phyloP scores from a whole-genome alignment of 306 rosid species.

The Adenanthera pavonina region DNA sequence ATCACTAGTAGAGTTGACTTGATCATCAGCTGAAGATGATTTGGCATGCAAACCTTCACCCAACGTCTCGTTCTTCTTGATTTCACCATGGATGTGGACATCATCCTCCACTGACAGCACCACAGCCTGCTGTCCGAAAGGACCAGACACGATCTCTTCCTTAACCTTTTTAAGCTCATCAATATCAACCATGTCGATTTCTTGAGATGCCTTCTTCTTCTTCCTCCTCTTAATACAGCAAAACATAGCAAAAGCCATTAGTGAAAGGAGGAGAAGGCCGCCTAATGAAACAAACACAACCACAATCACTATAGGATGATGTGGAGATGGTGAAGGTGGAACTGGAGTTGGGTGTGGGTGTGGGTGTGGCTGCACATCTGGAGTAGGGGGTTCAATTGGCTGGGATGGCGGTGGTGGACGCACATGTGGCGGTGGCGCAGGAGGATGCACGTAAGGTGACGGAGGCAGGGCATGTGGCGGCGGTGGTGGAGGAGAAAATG shows the following conservation, averaged over 20 bases:
- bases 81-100: slow-evolving; percentile 57
- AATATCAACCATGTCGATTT: slow-evolving; percentile 55
- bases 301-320: slow-evolving; percentile 60
- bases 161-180: slow-evolving; percentile 65
- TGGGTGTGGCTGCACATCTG: slow-evolving; percentile 44
- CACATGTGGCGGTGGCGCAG: slow-evolving; percentile 26
- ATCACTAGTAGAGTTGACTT: slow-evolving; percentile 35
- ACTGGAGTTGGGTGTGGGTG: slow-evolving; percentile 47
- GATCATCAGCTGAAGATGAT: slow-evolving; percentile 33
- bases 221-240: slow-evolving; percentile 59
- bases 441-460: background rate
- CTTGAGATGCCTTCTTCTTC: slow-evolving; percentile 58
- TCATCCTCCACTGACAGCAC: slow-evolving; percentile 71
- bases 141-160: slow-evolving; percentile 63
- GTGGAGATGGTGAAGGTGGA: slow-evolving; percentile 64
- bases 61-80: slow-evolving; percentile 45
- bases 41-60: slow-evolving; percentile 49
- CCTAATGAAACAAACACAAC: slow-evolving; percentile 64
- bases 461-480: slow-evolving; percentile 34
- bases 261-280: slow-evolving; percentile 56
- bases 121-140: slow-evolving; percentile 54
- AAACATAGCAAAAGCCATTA: slow-evolving; percentile 65
- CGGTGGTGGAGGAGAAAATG: slow-evolving; percentile 15
- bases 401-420: slow-evolving; percentile 40
- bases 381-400: slow-evolving; percentile 29